phyloP scores from a whole-genome alignment of 1,139 yeast genomes.

The Dujonia santamariae region DNA sequence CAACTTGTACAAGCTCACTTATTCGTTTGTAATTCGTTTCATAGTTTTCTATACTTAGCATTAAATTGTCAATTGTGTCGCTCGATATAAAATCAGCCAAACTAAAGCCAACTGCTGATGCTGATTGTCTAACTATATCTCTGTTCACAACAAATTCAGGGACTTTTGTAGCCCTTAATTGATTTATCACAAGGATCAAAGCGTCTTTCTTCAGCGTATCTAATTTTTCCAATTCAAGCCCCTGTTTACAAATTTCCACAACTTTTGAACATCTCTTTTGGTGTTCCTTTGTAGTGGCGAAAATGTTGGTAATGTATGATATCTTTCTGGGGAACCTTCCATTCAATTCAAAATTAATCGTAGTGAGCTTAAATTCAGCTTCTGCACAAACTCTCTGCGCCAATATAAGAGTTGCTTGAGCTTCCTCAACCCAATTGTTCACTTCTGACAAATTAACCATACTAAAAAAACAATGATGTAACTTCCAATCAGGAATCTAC shows the following conservation, averaged over 20 bases:
- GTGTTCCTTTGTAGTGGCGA: conserved; percentile 19
- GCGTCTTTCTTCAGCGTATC: not conserved
- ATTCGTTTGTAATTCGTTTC: conserved; percentile 24
- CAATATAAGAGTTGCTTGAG: conserved; percentile 24
- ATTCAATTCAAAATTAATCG: conserved; percentile 21
- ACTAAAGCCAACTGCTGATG: not conserved
- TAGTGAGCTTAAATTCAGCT: conserved; percentile 31
- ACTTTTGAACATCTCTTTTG: conserved; percentile 13
- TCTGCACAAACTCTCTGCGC: conserved; percentile 31
- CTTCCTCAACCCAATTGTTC: conserved; percentile 26
- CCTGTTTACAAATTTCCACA: conserved; percentile 12
- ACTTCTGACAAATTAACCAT: conserved; percentile 2
- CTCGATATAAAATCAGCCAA: conserved; percentile 33
- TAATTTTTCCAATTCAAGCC: not conserved
- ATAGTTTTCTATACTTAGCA: conserved; percentile 26
- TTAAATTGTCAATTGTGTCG: conserved; percentile 28
- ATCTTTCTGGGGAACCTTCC: conserved; percentile 21
- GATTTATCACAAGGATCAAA: conserved; percentile 12
- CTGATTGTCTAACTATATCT: conserved; percentile 2
- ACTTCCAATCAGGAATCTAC: too few relatives aligned
- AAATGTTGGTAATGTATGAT: conserved; percentile 15
- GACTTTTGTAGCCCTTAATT: conserved; percentile 24
- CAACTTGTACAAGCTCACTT: conserved; percentile 17
- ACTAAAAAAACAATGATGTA: conserved; percentile 1
- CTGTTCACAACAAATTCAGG: conserved; percentile 24